These are phyloP conservation scores for Phytophthora sansomeana DNA, from an alignment of 352 stramenopile species.

Conservation along the genomic window DNA sequence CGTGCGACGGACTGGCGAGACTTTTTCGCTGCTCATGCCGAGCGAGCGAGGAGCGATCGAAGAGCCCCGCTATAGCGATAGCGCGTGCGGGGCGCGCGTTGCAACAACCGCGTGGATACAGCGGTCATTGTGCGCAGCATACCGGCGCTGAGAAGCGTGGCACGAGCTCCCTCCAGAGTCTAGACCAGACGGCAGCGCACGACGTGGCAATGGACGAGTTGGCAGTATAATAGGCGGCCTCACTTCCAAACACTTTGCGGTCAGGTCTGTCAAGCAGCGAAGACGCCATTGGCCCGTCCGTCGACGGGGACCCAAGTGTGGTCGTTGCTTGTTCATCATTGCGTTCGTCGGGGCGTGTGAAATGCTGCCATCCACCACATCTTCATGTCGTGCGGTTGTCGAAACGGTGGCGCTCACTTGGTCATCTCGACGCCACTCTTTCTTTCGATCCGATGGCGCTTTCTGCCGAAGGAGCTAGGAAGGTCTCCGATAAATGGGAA, in stretches of 20 bases:
- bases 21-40: conserved; percentile 24
- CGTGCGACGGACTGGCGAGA: conserved; percentile 19
- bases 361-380: not conserved
- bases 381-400: not conserved
- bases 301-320: not conserved
- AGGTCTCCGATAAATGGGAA: not conserved
- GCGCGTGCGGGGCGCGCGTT: conserved; percentile 4
- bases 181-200: conserved; percentile 5
- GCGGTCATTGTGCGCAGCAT: conserved; percentile 6
- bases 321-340: conserved; percentile 1
- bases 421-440: not conserved
- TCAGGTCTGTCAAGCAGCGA: not conserved
- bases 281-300: not conserved
- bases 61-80: conserved; percentile 8
- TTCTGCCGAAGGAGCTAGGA: not conserved
- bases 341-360: not conserved
- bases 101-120: conserved; percentile 16
- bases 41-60: conserved; percentile 7
- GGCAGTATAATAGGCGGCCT: not conserved
- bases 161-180: conserved; percentile 11
- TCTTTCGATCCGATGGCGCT: not conserved
- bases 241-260: conserved; percentile 1
- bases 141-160: conserved; percentile 20
- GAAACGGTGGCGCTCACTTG: not conserved
- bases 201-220: not conserved